Evolutionary conservation across 352 stramenopile genomes (phyloP), one percentile per base, ranked within the genome.

Genomic region (Hyphochytrium catenoides): DNA sequence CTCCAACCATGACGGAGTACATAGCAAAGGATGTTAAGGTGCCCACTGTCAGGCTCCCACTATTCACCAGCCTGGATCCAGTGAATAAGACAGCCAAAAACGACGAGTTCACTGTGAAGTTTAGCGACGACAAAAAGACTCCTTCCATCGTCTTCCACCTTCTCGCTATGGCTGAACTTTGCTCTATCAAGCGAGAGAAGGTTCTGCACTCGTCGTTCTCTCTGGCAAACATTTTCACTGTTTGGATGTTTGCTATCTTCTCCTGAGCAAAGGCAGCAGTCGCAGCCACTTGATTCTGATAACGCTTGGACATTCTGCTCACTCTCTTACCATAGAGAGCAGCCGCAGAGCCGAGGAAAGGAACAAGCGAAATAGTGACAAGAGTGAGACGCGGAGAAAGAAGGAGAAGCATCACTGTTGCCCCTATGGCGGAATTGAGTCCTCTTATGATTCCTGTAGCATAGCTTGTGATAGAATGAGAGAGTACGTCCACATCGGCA

Each of bases 51-150:
- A 91, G 59, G 35, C 78, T 74, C 20, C 71, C 74, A 11, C 52
- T 59, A 9, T 62, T 64, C 23, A 89, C 67, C 11, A 89, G 48
- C 23, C 64, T 86, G 28, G 74, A 74, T 16, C 75, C 75, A 38
- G 87, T 75, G 50, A 81, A 89, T 14, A 91, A 52, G 26, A 91
- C 74, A 18, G 70, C 77, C 41, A 83, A 79, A 21, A 91, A 52
- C 34, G 75, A 88, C 43, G 65, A 74, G 46, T 87, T 86, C 29
- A 79, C 64, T 25, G 69, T 81, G 31, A 83, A 43, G 42, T 70
- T 83, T 9, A 91, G 56, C 0, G 62, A 64, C 8, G 73, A 71
- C 68, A 84, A 86, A 46, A 89, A 90, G n/a, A 81, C 26, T 5
- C 74, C 76, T 37, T 71, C 61, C n/a, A 71, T 70, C 17, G 52